Evolutionary conservation across 2,329 filamentous ascomycete genomes (phyloP), one percentile per base, ranked within the genome.

Genomic region (Aurifilum marmelostoma): DNA sequence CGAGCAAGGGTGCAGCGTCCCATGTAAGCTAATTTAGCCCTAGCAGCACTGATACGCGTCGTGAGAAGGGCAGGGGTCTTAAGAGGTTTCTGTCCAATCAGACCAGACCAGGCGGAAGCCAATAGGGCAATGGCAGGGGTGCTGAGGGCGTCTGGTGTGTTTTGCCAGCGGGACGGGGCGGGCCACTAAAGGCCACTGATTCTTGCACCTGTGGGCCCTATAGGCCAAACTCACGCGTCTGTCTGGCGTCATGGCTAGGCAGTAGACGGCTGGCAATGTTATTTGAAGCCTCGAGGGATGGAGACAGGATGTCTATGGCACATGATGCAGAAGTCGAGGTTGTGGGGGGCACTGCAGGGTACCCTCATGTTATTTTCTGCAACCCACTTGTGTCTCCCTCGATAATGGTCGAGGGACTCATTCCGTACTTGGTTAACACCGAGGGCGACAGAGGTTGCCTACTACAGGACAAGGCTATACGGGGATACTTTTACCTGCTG

Each of bases 1-100:
- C 4, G 8, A 34, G 34, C 34, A 8, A 43, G 59, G 68, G 74
- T 72, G 73, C 69, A 71, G 65, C 58, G 54, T 65, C 68, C 72
- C 73, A 62, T 27, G 50, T 32, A 61, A 69, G 5, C 21, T 47
- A 8, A 11, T 21, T 43, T 65, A 67, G 71, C 73, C 43, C 63
- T 69, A 72, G 11, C 8, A 58, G 60, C 66, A 16, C 39, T 14
- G 67, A 54, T 67, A 67, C 70, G 69, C 71, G 73, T 73, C 74
- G 73, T 73, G 74, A 65, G 74, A 65, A 66, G 58, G 24, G 65
- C 74, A 75, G 74, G 74, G 74, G 71, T 69, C 29, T 73, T 69
- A 75, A 76, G 74, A 75, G 74, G 47, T 37, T 71, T 63, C 27
- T 37, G 24, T 6, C 75, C 75, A 76, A 76, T 76, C 59, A 68